Base-by-base conservation (phyloP, 2,329 filamentous ascomycete species). In the Stagonosporopsis chrysanthemi region DNA sequence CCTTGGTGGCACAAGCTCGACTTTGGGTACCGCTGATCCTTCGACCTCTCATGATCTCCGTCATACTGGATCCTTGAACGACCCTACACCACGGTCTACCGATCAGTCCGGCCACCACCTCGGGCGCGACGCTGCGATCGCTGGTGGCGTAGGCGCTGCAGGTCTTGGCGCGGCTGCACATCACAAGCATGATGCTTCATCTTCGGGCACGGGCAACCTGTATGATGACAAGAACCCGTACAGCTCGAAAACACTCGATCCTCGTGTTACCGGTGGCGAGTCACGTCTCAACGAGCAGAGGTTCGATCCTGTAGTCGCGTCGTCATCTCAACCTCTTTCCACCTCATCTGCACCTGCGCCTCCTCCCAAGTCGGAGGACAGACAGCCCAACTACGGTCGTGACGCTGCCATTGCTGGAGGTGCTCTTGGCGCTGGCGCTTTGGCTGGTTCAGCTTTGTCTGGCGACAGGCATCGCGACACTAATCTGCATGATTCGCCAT, bases 361-460 rank as follows among this genome's bases (percentile, higher is more conserved):
- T 5, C 15, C 54, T 19, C 44, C 56, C 26, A 46, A 56, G 17
- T 49, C 58, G 14, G 62, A 60, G 39, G 50, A 59, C 8, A 44
- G 62, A 19, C 56, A 70, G 36, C 66, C 73, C 31, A 65, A 70
- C 39, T 62, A 64, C 24, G 64, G 68, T n/a, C 59, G 66, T 19
- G 66, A 73, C 40, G 64, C 70, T 36, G 72, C 69, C 11, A 31
- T 74, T 19, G 69, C 62, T 36, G 75, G 69, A 24, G 72, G 68
- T 35, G 61, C 67, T 17, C 68, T 68, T 6, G 70, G 65, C 31
- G 66, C 68, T 15, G 73, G 72, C 5, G 66, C 68, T 24, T 69
- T 70, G 43, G 75, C 68, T 3, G 36, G 33, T 15, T 35, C 22
- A 28, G 53, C 36, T 9, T 31, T 56, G 15, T 69, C 46, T 23